Base-by-base conservation (phyloP, 2,329 filamentous ascomycete genomes). In the Aspergillus neotritici region DNA sequence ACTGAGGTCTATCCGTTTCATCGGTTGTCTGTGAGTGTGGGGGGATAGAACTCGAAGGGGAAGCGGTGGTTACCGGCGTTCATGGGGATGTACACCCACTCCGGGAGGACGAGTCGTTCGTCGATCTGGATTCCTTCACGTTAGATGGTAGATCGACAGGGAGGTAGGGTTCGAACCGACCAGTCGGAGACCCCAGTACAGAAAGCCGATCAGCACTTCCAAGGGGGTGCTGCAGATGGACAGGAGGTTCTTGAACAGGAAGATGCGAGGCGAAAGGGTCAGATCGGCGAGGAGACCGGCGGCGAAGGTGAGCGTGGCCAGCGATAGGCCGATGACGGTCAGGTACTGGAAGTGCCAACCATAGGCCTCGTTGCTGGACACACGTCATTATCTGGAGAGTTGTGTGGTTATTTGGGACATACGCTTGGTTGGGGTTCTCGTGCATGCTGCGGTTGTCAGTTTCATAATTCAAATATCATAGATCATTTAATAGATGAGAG, bases 331-430 rank as follows among this genome's bases (percentile, higher is more conserved):
- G 53, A 83, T 75, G 52, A 82, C 79, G 47, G 80, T 83, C 15
- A 83, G 68, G 56, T 79, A 82, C 64, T 82, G 79, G 48, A 83
- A 74, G 57, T 83, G 79, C 78, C 79, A 82, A 52, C 80, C 80
- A 61, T 79, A 82, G 30, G 77, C 75, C 11, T 77, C 68, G 51
- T 77, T 80, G 33, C 72, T 78, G 46, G 16, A 6, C 12, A 35
- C 49, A 38, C 41, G 49, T 47, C 33, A 52, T 39, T 45, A 28
- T 41, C 13, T n/a, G n/a, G 35, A 14, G 15, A 14, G 16, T 16
- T 29, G 17, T 29, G n/a, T 14, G 15, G 10, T 17, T 9, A 21
- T 30, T 28, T 25, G 34, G 31, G 13, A 14, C 21, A 17, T 55
- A 70, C 68, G 66, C 67, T 40, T 50, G 51, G 47, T 67, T 71